Evolutionary conservation across 2,329 filamentous ascomycete species (phyloP).

Genomic region (Periconia digitata): DNA sequence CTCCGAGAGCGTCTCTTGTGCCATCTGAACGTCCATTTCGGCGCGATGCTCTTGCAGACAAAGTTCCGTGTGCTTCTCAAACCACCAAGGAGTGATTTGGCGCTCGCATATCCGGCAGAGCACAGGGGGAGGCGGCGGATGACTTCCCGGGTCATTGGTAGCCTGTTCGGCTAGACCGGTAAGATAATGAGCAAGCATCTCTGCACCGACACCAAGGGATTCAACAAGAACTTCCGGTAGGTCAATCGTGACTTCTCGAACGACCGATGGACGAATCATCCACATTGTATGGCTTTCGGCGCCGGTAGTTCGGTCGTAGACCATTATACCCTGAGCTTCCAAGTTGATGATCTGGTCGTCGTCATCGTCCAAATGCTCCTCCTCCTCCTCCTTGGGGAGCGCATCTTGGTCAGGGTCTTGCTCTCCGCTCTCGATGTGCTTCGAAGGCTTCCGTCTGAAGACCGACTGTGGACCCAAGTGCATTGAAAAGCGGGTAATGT

Average conservation of each 20-base stretch:
- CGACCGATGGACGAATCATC: constrained; percentile 94
- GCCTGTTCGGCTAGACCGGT: constrained; percentile 85
- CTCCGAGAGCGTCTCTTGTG: constrained; percentile 87
- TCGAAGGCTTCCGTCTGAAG: constrained; percentile 33
- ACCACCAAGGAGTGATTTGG: constrained; percentile 98
- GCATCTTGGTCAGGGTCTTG: constrained; percentile 17
- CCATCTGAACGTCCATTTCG: constrained; percentile 96
- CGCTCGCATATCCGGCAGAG: constrained; percentile 97
- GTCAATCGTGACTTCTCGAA: constrained; percentile 94
- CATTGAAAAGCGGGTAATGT: constrained; percentile 59
- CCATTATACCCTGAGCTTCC: constrained; percentile 97
- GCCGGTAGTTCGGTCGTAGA: constrained; percentile 85
- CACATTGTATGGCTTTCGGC: constrained; percentile 97
- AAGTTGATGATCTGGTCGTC: constrained; percentile 69
- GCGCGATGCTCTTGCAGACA: constrained; percentile 94
- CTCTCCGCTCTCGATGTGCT: constrained; percentile 26
- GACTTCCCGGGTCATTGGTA: constrained; percentile 70
- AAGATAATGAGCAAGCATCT: constrained; percentile 91
- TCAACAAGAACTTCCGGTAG: constrained; percentile 87
- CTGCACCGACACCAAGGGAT: constrained; percentile 88
- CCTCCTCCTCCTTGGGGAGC: constrained; percentile 31
- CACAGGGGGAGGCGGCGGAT: constrained; percentile 79
- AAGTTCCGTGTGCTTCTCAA: constrained; percentile 96
- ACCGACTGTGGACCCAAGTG: constrained; percentile 39
- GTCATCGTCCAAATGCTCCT: constrained; percentile 28